Evolutionary conservation across 2,329 filamentous ascomycete genomes (phyloP), one percentile per base, ranked within the genome.

Genomic region (Penicillium sp.): DNA sequence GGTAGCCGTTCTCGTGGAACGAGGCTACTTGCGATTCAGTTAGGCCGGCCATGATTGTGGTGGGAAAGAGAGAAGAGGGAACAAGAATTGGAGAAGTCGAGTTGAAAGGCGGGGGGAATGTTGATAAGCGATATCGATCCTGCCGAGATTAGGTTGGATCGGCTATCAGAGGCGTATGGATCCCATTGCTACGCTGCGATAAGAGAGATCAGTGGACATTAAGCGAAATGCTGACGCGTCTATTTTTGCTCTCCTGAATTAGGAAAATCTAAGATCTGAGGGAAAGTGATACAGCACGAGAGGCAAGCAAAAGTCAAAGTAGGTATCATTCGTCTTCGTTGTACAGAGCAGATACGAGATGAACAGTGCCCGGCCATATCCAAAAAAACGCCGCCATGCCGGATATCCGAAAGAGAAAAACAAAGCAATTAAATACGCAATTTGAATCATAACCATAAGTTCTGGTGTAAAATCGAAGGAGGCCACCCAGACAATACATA

Each of bases 1-100:
- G 89, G 80, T 96, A 98, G 79, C 95, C 95, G 81, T 98, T 91
- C 55, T 86, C 82, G 69, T 90, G 77, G 83, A 96, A 98, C 72
- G 84, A 82, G 53, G 85, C 76, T 51, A 95, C 80, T 74, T 97
- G 93, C 35, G 86, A 83, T 47, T 87, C 78, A 17, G 89, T 90
- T 61, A 97, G 90, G 60, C 89, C 90, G 12, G 60, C 33, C 70
- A 72, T 72, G 13, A 26, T 67, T 56, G 28, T 54, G 35, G 26
- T 40, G 17, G n/a, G 17, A 12, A 26, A 38, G 13, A 28, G 35
- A n/a, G 19, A 40, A 9, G 5, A 54, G 35, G 17, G 53, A 33
- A 33, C 30, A 12, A 6, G 30, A 33, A 33, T 55, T 54, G 59
- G 42, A 45, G 26, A 54, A 53, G 56, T 53, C 53, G 22, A 33